Percentiles rank a stretch among this genome's conserved stretches.
phyloP scores from a whole-genome alignment of 2,329 filamentous ascomycete genomes.

The Fusarium cyanostomum region DNA sequence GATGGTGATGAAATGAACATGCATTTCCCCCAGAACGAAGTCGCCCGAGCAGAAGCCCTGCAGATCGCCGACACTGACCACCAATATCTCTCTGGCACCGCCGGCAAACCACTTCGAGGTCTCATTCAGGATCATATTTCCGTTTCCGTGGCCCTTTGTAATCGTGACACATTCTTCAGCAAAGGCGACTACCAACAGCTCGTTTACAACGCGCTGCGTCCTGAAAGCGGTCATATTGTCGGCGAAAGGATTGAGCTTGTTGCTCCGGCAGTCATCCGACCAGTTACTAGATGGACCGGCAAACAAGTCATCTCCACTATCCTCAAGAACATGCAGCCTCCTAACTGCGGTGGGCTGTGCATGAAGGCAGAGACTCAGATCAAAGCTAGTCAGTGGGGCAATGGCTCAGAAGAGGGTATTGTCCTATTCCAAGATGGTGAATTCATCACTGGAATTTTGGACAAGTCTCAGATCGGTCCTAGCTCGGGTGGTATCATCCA shows the following conservation, averaged over 20 bases:
- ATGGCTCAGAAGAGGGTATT: slow-evolving; percentile 77
- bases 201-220: slow-evolving; percentile 88
- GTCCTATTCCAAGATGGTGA: slow-evolving; percentile 90
- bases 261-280: slow-evolving; percentile 83
- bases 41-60: slow-evolving; percentile 90
- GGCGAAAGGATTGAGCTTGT: slow-evolving; percentile 84
- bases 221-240: slow-evolving; percentile 88
- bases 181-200: slow-evolving; percentile 90
- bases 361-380: slow-evolving; percentile 84
- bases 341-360: slow-evolving; percentile 78
- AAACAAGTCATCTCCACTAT: slow-evolving; percentile 96
- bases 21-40: slow-evolving; percentile 98
- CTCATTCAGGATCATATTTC: slow-evolving; percentile 99
- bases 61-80: slow-evolving; percentile 96
- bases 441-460: slow-evolving; percentile 88
- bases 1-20: slow-evolving; percentile 99
- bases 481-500: slow-evolving; percentile 89
- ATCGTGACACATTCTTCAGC: slow-evolving; percentile 89
- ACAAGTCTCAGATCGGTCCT: slow-evolving; percentile 94
- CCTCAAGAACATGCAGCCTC: slow-evolving; percentile 87
- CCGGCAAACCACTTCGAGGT: slow-evolving; percentile 92
- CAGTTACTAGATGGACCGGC: slow-evolving; percentile 86
- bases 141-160: slow-evolving; percentile 90
- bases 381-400: slow-evolving; percentile 80
- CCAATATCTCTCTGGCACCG: slow-evolving; percentile 93